Conservation (phyloP, 148 eudicot genomes). For the Vaccinium darrowii region DNA sequence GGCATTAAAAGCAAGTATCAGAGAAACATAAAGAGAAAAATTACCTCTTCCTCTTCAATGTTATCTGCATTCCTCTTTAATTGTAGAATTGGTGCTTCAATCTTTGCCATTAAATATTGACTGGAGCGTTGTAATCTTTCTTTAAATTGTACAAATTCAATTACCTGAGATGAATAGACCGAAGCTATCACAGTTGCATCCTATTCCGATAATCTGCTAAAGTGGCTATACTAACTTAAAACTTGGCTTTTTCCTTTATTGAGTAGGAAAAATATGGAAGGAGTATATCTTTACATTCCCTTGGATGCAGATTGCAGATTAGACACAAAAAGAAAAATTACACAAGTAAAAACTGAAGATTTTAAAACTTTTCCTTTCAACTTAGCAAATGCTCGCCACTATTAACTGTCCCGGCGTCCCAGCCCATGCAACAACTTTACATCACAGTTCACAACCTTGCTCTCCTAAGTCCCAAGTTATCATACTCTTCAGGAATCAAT, state of each 20-base stretch:
- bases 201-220: background rate
- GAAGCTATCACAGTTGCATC: background rate
- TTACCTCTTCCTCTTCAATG: conserved; percentile 78
- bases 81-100: conserved; percentile 76
- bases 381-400: background rate
- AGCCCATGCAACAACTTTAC: background rate
- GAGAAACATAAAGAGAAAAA: conserved; percentile 6
- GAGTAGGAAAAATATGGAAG: background rate
- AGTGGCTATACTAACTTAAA: background rate
- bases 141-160: conserved; percentile 94
- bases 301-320: background rate
- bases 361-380: background rate
- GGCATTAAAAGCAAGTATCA: background rate
- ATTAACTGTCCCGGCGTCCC: background rate
- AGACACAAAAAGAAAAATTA: background rate
- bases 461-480: background rate
- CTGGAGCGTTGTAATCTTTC: conserved; percentile 77
- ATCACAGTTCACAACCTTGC: background rate
- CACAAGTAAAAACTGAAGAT: background rate
- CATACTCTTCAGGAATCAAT: background rate
- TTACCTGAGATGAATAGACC: conserved; percentile 47
- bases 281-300: background rate
- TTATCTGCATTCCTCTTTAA: conserved; percentile 71
- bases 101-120: conserved; percentile 73
- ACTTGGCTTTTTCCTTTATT: background rate